phyloP scores from a whole-genome alignment of 345 rosid species.

The Firmiana major region DNA sequence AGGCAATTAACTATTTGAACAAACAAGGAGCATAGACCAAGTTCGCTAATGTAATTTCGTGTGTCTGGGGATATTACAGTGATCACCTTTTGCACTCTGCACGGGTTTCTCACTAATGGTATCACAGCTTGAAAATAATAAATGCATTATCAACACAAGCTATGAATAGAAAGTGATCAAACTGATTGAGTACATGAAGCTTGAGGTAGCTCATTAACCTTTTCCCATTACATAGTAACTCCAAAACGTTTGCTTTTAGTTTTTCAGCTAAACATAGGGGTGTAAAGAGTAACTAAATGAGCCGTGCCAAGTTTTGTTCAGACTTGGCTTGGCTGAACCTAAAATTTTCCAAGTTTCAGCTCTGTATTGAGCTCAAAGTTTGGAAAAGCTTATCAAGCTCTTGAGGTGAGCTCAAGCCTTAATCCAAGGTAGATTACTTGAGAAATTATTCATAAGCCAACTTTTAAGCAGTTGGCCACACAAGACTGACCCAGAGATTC shows the following conservation, averaged over 20 bases:
- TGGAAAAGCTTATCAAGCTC: background rate
- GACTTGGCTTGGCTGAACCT: background rate
- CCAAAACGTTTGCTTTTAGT: background rate
- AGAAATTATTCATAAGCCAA: background rate
- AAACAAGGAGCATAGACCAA: background rate
- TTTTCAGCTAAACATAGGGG: background rate
- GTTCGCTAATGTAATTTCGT: background rate
- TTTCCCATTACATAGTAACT: background rate
- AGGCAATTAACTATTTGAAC: background rate
- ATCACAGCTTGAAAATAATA: background rate
- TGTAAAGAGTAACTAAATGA: background rate
- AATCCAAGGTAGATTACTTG: background rate
- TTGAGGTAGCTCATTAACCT: background rate
- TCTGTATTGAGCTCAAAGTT: background rate
- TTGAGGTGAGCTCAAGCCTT: background rate
- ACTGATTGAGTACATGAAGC: background rate
- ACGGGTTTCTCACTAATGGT: background rate
- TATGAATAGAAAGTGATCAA: background rate
- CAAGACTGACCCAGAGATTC: background rate
- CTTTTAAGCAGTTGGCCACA: background rate
- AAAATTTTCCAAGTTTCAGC: background rate
- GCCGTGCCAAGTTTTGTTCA: background rate
- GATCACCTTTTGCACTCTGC: background rate
- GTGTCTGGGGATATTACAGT: background rate
- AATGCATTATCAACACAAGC: background rate